Evolutionary conservation across 73 alveolate species (phyloP), one percentile per base, ranked within the genome.

Genomic region (Paraurostyla sp.): DNA sequence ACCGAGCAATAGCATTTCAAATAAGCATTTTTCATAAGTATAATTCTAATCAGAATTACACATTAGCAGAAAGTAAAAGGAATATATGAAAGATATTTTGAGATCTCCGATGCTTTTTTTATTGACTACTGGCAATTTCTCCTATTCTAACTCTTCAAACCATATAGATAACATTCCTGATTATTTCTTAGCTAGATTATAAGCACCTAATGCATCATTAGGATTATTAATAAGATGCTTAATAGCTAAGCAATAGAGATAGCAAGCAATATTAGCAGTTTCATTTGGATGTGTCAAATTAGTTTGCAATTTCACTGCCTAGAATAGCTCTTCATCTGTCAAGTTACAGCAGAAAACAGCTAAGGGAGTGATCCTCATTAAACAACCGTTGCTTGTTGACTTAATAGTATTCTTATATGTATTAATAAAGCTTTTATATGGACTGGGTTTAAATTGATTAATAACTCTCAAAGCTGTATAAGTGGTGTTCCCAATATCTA

Each of bases 401-500:
- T 40, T 2, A 15, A 2, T 3, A 46, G 49, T 58, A 52, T 42
- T 25, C 54, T 58, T 42, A 29, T 20, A 4, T 40, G 93, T 86
- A 33, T 18, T 33, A 9, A 23, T 3, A 27, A 27, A 25, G 40
- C 27, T 71, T 15, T 46, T 35, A 45, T 20, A 18, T 2, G 87
- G 73, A 16, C 71, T 65, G 7, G 82, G 82, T 11, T 40, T 65
- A 18, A 38, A 4, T 13, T 2, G 4, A 56, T 42, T 27, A 9
- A 33, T 38, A 13, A 38, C 52, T 18, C 16, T 7, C 20, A 78
- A 78, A 9, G 96, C 89, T 13, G 40, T 68, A 41, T 84, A 20
- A 0, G 97, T 88, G 0, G 98, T 93, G 18, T 20, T 23, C 4
- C 98, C 98, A 23, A 95, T 87, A 91, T 95, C 98, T 48, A 25